phyloP scores from a whole-genome alignment of 2,329 filamentous ascomycete genomes.

The Xylariaceae sp. region DNA sequence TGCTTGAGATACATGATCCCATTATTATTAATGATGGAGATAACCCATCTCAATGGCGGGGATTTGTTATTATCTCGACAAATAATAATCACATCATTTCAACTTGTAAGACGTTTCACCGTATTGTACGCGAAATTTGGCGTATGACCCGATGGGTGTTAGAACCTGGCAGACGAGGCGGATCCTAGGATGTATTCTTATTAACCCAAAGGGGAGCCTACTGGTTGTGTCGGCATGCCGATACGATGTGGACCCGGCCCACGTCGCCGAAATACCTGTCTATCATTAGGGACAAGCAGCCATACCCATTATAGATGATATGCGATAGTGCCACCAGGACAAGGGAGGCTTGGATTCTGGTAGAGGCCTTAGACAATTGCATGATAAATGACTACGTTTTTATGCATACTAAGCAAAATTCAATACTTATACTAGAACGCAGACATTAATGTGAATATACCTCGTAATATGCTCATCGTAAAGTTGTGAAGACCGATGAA shows the following conservation, averaged over 20 bases:
- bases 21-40: not conserved
- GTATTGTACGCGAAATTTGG: not conserved
- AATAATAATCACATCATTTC: not conserved
- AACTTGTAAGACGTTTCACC: not conserved
- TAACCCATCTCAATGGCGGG: not conserved
- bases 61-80: not conserved
- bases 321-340: conserved; percentile 1
- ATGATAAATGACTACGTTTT: conserved; percentile 31
- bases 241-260: conserved; percentile 4
- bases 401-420: conserved; percentile 19
- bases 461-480: conserved; percentile 1
- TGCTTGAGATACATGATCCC: conserved; percentile 13
- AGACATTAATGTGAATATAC: conserved; percentile 9
- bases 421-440: conserved; percentile 13
- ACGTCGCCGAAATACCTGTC: not conserved
- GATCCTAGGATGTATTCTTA: not conserved
- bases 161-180: not conserved
- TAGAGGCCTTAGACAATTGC: conserved; percentile 24
- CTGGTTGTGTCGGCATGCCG: not conserved
- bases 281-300: not conserved
- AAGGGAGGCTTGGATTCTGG: conserved; percentile 2
- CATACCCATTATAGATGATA: conserved; percentile 1
- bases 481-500: not conserved
- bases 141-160: not conserved
- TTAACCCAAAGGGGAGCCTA: not conserved